Percentiles rank a stretch among this genome's conserved stretches.
These are phyloP conservation scores for Trichosporon sp. DNA, from an alignment of 1,284 basidiomycete genomes.

Conservation along the genomic window DNA sequence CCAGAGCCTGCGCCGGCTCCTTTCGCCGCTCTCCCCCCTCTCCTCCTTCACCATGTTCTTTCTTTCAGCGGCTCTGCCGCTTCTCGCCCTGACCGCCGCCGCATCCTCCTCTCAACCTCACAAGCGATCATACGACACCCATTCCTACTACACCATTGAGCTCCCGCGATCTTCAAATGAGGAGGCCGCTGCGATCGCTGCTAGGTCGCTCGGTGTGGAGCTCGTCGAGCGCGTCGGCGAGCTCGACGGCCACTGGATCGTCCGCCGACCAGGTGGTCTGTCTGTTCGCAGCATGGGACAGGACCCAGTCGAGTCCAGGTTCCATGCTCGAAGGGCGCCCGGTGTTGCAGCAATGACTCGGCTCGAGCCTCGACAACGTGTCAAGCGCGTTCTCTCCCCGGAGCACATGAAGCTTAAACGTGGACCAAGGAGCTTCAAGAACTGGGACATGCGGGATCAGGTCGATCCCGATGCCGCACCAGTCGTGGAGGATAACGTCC, in stretches of 20 bases:
- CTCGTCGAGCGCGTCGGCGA: conserved; percentile 84
- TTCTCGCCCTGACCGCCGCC: conserved; percentile 15
- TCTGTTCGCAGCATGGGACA: conserved; percentile 16
- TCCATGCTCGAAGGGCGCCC: neutral
- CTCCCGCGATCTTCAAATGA: conserved; percentile 53
- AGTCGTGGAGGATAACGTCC: neutral
- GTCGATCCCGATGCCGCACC: neutral
- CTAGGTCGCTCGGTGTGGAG: conserved; percentile 66
- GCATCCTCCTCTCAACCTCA: conserved; percentile 11
- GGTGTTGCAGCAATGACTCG: neutral
- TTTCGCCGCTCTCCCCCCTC: no score
- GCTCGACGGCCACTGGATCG: conserved; percentile 74
- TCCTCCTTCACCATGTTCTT: conserved; percentile 13
- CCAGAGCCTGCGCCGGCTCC: neutral
- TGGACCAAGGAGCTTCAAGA: conserved; percentile 1
- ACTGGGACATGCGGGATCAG: conserved; percentile 4
- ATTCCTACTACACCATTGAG: conserved; percentile 61
- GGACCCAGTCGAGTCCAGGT: conserved; percentile 41
- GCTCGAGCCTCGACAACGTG: conserved; percentile 13
- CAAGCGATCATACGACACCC: conserved; percentile 60
- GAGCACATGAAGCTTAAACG: conserved; percentile 1
- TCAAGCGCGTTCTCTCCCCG: conserved; percentile 12
- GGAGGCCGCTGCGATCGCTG: conserved; percentile 50
- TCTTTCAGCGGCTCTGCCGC: conserved; percentile 8
- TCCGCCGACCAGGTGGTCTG: conserved; percentile 53